Evolutionary conservation across 805 yeast genomes (phyloP).

Genomic region (Spathaspora girioi): DNA sequence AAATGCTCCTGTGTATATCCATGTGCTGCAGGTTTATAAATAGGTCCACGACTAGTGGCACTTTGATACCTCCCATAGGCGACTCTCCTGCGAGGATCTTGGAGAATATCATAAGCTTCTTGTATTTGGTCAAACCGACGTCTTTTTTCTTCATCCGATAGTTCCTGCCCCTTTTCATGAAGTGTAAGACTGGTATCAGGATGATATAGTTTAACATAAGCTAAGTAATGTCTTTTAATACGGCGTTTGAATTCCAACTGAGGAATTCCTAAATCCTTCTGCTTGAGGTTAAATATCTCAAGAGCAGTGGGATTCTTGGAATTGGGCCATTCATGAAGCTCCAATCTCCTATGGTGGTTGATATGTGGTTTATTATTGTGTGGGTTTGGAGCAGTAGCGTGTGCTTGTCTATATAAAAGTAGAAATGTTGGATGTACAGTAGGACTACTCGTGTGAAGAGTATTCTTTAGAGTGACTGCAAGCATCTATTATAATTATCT

Average conservation of each 20-base stretch:
- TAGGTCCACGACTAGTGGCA: constrained; percentile 13
- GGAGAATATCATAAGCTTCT: constrained; percentile 39
- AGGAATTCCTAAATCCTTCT: constrained; percentile 35
- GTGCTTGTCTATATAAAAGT: not conserved
- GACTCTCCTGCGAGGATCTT: constrained; percentile 45
- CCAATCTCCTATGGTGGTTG: constrained; percentile 20
- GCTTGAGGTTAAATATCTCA: constrained; percentile 47
- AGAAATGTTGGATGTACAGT: not conserved
- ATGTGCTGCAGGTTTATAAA: constrained; percentile 14
- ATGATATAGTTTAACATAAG: constrained; percentile 69
- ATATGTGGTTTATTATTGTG: constrained; percentile 1
- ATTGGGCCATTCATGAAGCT: constrained; percentile 55
- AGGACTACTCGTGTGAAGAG: not conserved
- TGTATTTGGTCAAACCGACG: constrained; percentile 28
- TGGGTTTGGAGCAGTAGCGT: not conserved
- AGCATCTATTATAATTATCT: not conserved
- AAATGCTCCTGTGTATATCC: constrained; percentile 13
- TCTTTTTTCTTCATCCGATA: constrained; percentile 31
- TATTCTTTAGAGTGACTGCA: not conserved
- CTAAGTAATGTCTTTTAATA: constrained; percentile 27
- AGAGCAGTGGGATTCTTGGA: constrained; percentile 60
- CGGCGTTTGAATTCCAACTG: constrained; percentile 52
- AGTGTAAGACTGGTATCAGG: constrained; percentile 54
- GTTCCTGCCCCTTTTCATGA: constrained; percentile 18
- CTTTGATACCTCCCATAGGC: constrained; percentile 24